Conservation (phyloP, 164 flowering plant genomes). For the Tetrastigma voinierianum region DNA sequence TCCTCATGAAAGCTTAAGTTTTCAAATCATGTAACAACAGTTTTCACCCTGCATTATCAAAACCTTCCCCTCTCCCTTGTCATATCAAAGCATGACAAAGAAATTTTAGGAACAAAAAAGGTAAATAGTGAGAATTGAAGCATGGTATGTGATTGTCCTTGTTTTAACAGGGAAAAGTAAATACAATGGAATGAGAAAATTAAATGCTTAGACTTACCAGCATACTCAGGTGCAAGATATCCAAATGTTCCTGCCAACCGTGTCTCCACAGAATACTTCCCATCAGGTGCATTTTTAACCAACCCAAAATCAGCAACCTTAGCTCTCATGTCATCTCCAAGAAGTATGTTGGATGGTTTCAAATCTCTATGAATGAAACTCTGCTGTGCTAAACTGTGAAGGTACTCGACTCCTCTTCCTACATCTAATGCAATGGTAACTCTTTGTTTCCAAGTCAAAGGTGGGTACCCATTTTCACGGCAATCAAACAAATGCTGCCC, state of each 20-base stretch:
- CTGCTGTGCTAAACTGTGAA: slow-evolving; percentile 53
- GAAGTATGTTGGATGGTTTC: slow-evolving; percentile 42
- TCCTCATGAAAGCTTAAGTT: too few relatives aligned
- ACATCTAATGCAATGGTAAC: slow-evolving; percentile 55
- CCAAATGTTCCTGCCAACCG: slow-evolving; percentile 21
- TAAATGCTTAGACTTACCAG: slow-evolving; percentile 6
- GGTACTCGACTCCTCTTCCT: slow-evolving; percentile 59
- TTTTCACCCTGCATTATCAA: too few relatives aligned
- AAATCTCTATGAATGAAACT: slow-evolving; percentile 63
- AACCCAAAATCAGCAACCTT: slow-evolving; percentile 48
- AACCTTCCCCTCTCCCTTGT: too few relatives aligned
- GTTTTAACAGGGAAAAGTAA: too few relatives aligned
- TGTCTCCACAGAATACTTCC: slow-evolving; percentile 35
- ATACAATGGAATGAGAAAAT: background rate
- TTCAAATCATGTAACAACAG: too few relatives aligned
- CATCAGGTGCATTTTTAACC: slow-evolving; percentile 41
- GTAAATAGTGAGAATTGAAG: too few relatives aligned
- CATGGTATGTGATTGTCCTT: too few relatives aligned
- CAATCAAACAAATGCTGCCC: slow-evolving; percentile 52
- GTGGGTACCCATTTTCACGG: slow-evolving; percentile 28
- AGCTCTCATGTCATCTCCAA: slow-evolving; percentile 42
- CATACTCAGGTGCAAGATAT: slow-evolving; percentile 18
- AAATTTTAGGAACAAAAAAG: too few relatives aligned
- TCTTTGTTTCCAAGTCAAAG: slow-evolving; percentile 55
- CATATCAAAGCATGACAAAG: too few relatives aligned